Evolutionary conservation across 306 rosid genomes (phyloP).

Genomic region (Pueraria montana): DNA sequence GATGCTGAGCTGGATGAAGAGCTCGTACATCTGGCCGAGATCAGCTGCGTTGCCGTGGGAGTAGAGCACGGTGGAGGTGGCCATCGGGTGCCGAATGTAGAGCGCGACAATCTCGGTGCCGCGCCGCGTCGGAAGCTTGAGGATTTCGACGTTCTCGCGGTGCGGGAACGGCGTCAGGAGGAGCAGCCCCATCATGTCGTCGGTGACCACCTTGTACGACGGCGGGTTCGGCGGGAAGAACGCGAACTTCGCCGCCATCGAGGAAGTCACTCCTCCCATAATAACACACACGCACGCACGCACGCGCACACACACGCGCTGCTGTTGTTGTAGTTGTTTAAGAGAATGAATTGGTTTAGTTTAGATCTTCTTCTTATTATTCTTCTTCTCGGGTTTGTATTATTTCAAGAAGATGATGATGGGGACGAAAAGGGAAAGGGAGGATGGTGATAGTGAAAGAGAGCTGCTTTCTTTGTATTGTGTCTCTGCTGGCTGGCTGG

Average conservation of each 20-base stretch:
- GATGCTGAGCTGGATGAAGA: slow-evolving; percentile 86
- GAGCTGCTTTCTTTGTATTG: neutral
- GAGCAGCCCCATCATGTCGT: slow-evolving; percentile 73
- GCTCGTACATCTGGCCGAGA: slow-evolving; percentile 98
- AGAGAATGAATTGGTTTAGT: neutral
- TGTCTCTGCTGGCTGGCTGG: slow-evolving; percentile 41
- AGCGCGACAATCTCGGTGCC: slow-evolving; percentile 85
- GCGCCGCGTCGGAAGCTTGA: slow-evolving; percentile 78
- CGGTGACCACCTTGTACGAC: slow-evolving; percentile 74
- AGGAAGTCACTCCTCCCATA: slow-evolving; percentile 98
- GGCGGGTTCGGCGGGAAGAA: slow-evolving; percentile 96
- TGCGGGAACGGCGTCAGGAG: slow-evolving; percentile 86
- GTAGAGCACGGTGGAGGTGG: slow-evolving; percentile 86
- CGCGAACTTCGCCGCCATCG: slow-evolving; percentile 97
- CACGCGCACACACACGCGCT: too few relatives aligned
- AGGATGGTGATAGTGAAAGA: slow-evolving; percentile 47
- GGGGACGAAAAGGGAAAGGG: neutral
- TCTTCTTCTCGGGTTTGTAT: too few relatives aligned
- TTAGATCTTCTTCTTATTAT: slow-evolving; percentile 41
- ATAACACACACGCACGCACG: neutral
- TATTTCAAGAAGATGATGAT: too few relatives aligned
- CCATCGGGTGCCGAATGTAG: slow-evolving; percentile 90
- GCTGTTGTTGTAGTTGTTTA: too few relatives aligned
- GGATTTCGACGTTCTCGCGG: slow-evolving; percentile 89
- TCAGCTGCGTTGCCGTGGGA: slow-evolving; percentile 99